Evolutionary conservation across 2,329 filamentous ascomycete species (phyloP), one percentile per base, ranked within the genome.

Genomic region (Trichocomaceae sp.): DNA sequence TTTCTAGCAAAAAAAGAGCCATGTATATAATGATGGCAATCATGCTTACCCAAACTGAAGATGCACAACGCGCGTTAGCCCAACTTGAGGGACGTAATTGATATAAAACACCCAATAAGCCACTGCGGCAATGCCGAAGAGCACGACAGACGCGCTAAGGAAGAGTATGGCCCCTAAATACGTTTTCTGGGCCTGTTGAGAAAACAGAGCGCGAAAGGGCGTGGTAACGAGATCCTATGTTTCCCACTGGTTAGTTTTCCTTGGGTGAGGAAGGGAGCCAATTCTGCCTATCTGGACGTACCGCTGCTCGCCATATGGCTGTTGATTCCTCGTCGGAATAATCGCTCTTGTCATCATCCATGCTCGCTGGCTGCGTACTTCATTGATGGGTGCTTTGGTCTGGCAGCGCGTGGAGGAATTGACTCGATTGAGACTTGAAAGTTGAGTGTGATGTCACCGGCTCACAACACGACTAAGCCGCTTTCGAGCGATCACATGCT

Each of bases 61-160:
- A 70, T 87, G 82, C 7, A 88, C 75, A 5, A 77, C 74, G n/a
- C 80, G 76, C 58, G 79, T 73, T 57, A 87, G 77, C 53, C 83
- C 81, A 60, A 85, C 80, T 51, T 82, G 79, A 0, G 86, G 86
- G 20, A 89, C 81, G 70, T 84, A 87, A 58, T 78, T 79, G 69
- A 79, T 78, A 73, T 88, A 88, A 72, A 89, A 88, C 17, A 84
- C 71, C 35, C 76, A 74, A 66, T 88, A 88, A 33, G 83, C 83
- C 39, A 81, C 64, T 6, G 79, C 70, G 5, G 85, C 83, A 19
- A 83, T 68, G 37, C 74, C 76, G 44, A 86, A 71, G 50, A 88
- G 77, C 41, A 80, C 60, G 15, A 79, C 60, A 2, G 79, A 79
- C 20, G 83, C 76, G 50, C 72, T 60, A 46, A 79, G 65, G 59